Base-by-base conservation (phyloP, 2,329 filamentous ascomycete species). In the Annulohypoxylon truncatum region DNA sequence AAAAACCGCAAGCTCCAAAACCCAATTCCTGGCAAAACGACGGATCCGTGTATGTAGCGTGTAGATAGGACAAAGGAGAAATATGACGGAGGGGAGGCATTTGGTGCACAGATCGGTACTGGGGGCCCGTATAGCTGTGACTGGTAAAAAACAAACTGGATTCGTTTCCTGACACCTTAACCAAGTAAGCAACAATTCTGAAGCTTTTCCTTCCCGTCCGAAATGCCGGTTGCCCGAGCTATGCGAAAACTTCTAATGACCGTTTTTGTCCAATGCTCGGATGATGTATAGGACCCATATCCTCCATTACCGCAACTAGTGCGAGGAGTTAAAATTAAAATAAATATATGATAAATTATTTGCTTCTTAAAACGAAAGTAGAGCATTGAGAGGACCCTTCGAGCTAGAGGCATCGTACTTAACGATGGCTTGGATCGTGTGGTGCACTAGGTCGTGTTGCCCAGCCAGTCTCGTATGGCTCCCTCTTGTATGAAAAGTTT, bases 401-500 rank as follows among this genome's bases (percentile, higher is more conserved):
- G 22, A 42, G 40, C 6, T 35, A 20, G 46, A 53, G 40, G 22
- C 8, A 22, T 50, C 31, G 29, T 35, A 7, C 22, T 71, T 47
- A 75, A 22, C 71, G 71, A 31, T 71, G 69, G 38, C 66, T 61
- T 15, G 71, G 63, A 61, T 75, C 70, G 26, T 71, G 68, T 28
- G 68, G 60, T 9, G 58, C 60, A 18, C 58, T 64, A 7, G 75
- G 68, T 44, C 75, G 75, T 1, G 76, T 77, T 10, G 75, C 79
- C 79, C 79, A 81, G 5, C 79, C 79, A 6, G 76, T 77, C 64
- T 80, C 79, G 60, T 81, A 79, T 0, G 77, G 71, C 15, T 77
- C 74, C 44, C 76, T 75, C 54, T 71, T 78, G 58, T 72, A 73
- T 47, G 70, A 73, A 50, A 72, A 74, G 18, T 64, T 67, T 35